Evolutionary conservation across 208 protist species (phyloP).

Genomic region (Leishmania mexicana): DNA sequence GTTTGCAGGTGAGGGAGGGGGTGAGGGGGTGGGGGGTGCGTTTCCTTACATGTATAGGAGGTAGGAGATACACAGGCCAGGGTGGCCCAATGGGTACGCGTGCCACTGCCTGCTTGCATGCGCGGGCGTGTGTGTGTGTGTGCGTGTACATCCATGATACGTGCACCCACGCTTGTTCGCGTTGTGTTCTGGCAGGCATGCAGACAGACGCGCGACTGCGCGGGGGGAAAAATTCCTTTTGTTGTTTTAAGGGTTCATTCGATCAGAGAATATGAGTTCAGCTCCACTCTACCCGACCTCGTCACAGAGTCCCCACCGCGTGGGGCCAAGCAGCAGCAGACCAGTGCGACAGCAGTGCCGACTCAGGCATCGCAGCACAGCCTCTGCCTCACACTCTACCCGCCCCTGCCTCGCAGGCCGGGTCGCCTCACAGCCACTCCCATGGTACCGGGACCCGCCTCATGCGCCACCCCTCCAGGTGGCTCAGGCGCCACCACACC

Average conservation of each 20-base stretch:
- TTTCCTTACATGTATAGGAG: not conserved
- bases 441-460: not conserved
- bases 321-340: not conserved
- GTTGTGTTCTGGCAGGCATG: no score
- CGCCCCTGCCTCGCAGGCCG: not conserved
- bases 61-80: not conserved
- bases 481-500: not conserved
- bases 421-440: not conserved
- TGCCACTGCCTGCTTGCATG: not conserved
- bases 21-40: not conserved
- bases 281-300: not conserved
- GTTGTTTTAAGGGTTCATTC: not conserved
- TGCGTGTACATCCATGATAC: no score
- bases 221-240: not conserved
- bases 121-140: not conserved
- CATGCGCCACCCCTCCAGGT: not conserved
- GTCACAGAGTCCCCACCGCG: not conserved
- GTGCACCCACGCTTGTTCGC: not conserved
- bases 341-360: no score
- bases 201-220: not conserved
- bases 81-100: not conserved
- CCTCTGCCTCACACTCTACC: not conserved
- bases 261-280: not conserved
- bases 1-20: not conserved
- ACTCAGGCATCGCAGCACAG: not conserved